Conservation (phyloP, 2,329 filamentous ascomycete genomes). For the Tolypocladium nubicola region DNA sequence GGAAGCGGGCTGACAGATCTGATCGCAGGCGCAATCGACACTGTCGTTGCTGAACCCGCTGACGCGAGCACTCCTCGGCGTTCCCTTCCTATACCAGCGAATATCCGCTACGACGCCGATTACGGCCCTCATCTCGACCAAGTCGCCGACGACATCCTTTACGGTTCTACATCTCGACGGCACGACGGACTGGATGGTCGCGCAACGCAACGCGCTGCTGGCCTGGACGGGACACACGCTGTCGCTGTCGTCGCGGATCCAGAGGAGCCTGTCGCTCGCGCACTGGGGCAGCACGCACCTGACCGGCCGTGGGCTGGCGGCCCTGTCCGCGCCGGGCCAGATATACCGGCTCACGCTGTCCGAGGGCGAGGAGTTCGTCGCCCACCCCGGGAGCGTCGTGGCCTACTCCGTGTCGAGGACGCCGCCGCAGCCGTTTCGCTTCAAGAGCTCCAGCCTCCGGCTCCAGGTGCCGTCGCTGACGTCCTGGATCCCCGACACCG, state of each 20-base stretch:
- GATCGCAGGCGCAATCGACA: constrained; percentile 67
- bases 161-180: constrained; percentile 84
- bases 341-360: constrained; percentile 76
- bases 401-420: constrained; percentile 73
- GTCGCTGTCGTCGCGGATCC: constrained; percentile 62
- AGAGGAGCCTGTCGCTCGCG: constrained; percentile 62
- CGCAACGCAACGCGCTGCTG: constrained; percentile 78
- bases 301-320: constrained; percentile 78
- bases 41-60: constrained; percentile 80
- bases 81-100: constrained; percentile 92
- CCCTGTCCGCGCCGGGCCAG: constrained; percentile 76
- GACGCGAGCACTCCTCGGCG: constrained; percentile 65
- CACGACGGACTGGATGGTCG: constrained; percentile 88
- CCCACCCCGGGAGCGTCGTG: constrained; percentile 83
- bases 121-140: constrained; percentile 80
- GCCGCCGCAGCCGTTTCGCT: constrained; percentile 73
- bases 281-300: constrained; percentile 89
- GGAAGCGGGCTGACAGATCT: constrained; percentile 1
- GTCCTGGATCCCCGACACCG: constrained; percentile 54
- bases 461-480: constrained; percentile 68
- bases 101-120: constrained; percentile 81
- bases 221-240: constrained; percentile 94
- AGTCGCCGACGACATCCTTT: constrained; percentile 77
- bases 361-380: constrained; percentile 80
- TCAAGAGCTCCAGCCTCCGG: constrained; percentile 65